Evolutionary conservation across 2,329 filamentous ascomycete species (phyloP).

Genomic region (Microdochium paspali): DNA sequence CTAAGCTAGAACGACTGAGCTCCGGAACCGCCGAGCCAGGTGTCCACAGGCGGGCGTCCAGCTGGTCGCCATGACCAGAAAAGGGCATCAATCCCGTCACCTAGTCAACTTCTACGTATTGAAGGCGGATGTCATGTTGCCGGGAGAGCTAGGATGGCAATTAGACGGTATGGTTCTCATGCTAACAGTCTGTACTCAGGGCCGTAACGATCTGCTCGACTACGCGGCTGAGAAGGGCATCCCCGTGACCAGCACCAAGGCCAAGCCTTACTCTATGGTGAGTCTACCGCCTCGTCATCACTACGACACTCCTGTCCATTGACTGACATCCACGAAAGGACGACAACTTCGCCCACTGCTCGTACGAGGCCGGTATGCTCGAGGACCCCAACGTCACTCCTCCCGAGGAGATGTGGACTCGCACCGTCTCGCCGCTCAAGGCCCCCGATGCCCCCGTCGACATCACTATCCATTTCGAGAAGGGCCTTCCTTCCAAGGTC

Average conservation of each 20-base stretch:
- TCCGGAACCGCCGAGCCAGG: no score
- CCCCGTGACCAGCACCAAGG: conserved; percentile 64
- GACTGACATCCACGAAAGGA: neutral
- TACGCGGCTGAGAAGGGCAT: conserved; percentile 60
- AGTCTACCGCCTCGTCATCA: neutral
- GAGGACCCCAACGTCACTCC: conserved; percentile 57
- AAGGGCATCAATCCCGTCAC: no score
- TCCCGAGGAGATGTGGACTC: conserved; percentile 73
- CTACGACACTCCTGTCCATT: neutral
- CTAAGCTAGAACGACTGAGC: no score
- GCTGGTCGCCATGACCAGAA: no score
- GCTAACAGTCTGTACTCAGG: conserved; percentile 18
- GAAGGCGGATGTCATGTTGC: no score
- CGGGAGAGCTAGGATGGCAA: no score
- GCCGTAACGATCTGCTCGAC: conserved; percentile 63
- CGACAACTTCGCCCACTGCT: conserved; percentile 50
- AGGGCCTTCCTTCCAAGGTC: conserved; percentile 61
- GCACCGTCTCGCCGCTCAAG: conserved; percentile 57
- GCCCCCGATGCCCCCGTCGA: conserved; percentile 64
- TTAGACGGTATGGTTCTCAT: conserved; percentile 1
- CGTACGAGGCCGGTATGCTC: conserved; percentile 70
- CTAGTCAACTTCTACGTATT: no score
- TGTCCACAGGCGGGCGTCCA: no score
- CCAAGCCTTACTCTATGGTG: conserved; percentile 55
- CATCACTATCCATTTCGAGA: conserved; percentile 62